These are phyloP conservation scores for Cytospora piceae DNA, from an alignment of 2,329 filamentous ascomycete genomes.

Conservation along the genomic window DNA sequence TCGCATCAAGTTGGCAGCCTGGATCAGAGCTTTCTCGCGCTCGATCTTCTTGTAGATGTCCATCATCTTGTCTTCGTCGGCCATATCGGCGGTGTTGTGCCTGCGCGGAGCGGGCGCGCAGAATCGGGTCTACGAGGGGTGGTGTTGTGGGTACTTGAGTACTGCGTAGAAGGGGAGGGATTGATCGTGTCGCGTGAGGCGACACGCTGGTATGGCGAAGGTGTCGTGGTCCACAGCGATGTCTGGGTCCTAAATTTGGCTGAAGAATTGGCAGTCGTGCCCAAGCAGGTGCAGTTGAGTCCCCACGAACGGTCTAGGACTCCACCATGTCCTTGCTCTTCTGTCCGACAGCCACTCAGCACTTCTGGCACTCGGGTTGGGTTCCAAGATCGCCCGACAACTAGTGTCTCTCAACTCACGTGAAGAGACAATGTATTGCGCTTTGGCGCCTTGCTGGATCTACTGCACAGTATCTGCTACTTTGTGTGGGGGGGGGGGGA, in stretches of 20 bases:
- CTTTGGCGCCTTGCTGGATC: constrained; percentile 1
- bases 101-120: constrained; percentile 32
- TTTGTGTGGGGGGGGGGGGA: constrained; percentile 2
- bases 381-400: constrained; percentile 24
- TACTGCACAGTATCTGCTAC: constrained; percentile 13
- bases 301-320: constrained; percentile 21
- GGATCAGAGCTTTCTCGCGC: constrained; percentile 93
- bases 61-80: constrained; percentile 67
- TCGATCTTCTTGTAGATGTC: constrained; percentile 97
- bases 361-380: constrained; percentile 20
- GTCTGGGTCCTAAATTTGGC: constrained; percentile 15
- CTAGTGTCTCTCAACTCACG: constrained; percentile 17
- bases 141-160: not conserved
- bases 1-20: constrained; percentile 91
- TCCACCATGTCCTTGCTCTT: constrained; percentile 25
- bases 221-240: constrained; percentile 25
- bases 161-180: not conserved
- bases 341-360: constrained; percentile 20
- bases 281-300: constrained; percentile 18
- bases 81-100: constrained; percentile 54
- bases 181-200: constrained; percentile 29
- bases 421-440: constrained; percentile 15
- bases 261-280: constrained; percentile 23
- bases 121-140: constrained; percentile 6
- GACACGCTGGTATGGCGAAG: constrained; percentile 22